These are phyloP conservation scores for Rhododendron williamsianum DNA, from an alignment of 148 eudicot genomes.

Conservation along the genomic window DNA sequence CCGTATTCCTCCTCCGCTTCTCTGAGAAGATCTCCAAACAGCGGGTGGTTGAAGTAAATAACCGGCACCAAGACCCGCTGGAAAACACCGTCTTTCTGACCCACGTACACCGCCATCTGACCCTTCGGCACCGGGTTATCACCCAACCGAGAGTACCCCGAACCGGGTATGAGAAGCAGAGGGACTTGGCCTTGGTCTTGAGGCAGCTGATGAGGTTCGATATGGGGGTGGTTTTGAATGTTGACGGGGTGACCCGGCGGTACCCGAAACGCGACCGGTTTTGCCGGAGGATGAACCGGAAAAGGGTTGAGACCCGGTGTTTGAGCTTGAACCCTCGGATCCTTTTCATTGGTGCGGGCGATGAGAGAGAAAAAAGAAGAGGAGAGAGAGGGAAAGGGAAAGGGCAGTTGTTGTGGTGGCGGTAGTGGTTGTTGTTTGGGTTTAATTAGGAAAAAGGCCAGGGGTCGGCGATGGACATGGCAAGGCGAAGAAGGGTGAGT, in stretches of 20 bases:
- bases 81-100: conserved; percentile 52
- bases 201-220: conserved; percentile 30
- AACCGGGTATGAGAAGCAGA: conserved; percentile 22
- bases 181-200: conserved; percentile 30
- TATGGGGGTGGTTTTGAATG: conserved; percentile 18
- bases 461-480: conserved; percentile 31
- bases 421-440: not conserved
- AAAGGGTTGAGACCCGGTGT: conserved; percentile 26
- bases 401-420: not conserved
- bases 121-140: conserved; percentile 59
- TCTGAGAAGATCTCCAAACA: conserved; percentile 53
- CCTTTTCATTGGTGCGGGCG: conserved; percentile 7
- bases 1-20: conserved; percentile 78
- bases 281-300: conserved; percentile 28
- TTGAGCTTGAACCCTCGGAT: conserved; percentile 39
- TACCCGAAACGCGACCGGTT: conserved; percentile 14
- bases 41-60: conserved; percentile 73
- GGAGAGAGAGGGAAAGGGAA: not conserved
- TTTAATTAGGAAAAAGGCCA: conserved; percentile 32
- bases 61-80: conserved; percentile 67
- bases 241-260: conserved; percentile 14
- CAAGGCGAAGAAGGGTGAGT: conserved; percentile 24
- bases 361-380: not conserved
- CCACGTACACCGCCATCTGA: conserved; percentile 70
- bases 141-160: conserved; percentile 31